Base-by-base conservation (phyloP, 257 asterid genomes). In the Primulina eburnea region DNA sequence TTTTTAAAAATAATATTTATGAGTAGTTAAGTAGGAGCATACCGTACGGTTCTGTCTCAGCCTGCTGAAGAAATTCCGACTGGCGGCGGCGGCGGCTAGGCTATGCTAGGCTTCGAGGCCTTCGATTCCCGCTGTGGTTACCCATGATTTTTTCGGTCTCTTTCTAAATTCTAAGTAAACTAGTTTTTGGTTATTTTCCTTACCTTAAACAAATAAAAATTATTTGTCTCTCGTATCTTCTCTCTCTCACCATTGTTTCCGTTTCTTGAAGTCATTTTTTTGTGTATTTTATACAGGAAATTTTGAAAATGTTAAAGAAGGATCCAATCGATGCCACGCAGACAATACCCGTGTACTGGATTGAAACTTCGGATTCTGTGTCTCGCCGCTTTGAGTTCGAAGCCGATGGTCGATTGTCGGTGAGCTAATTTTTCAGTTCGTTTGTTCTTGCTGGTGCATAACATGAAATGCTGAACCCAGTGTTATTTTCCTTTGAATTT, bases 401-500 rank as follows among this genome's bases (percentile, higher is more conserved):
- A 79, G 82, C 85, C 67, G 89, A 89, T 52, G 99, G 96, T 32
- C 96, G 79, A 71, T 86, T 89, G 38, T 80, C 81, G 4, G 99
- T 94, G 71, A 81, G 90, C 72, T 28, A 37, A 26, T 59, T 57
- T 62, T 75, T 17, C 33, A 12, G 56, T 64, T 71, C 55, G 12
- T 68, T 33, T 52, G 6, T 60, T 7, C 40, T 65, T 55, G 28
- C 12, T 38, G 7, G 56, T 61, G 55, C 7, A 8, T 35, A 8
- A 71, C 61, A 14, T 76, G 33, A 69, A 8, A 40, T 78, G 68
- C 11, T 71, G 73, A 73, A 65, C 81, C 12, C 29, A 2, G 56
- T 14, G 62, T 29, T 60, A 5, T 61, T 65, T 28, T 20, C 40
- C 38, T 55, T 62, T 56, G 57, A 47, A 16, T 50, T 50, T 50